These are phyloP conservation scores for Paramecium primaurelia DNA, from an alignment of 73 alveolate genomes.

Conservation along the genomic window DNA sequence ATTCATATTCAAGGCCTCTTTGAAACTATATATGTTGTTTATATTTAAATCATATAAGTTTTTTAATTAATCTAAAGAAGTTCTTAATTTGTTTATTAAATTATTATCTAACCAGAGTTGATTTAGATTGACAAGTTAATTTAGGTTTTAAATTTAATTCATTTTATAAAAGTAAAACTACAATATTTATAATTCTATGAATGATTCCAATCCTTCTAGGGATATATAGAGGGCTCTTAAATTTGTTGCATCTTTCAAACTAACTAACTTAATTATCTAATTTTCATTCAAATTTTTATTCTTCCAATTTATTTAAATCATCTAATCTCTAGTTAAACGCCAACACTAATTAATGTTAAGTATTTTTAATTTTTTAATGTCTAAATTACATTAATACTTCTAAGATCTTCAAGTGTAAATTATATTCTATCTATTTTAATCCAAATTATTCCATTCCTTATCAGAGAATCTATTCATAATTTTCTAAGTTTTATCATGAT, in stretches of 20 bases:
- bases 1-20: constrained; percentile 71
- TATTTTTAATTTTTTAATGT: constrained; percentile 66
- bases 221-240: constrained; percentile 53
- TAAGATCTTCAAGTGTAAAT: constrained; percentile 71
- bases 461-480: constrained; percentile 59
- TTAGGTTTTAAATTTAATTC: constrained; percentile 39
- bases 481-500: not conserved
- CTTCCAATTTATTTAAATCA: constrained; percentile 62
- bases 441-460: constrained; percentile 57
- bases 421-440: constrained; percentile 65
- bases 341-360: constrained; percentile 72
- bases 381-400: constrained; percentile 71
- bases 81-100: constrained; percentile 61
- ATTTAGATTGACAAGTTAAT: constrained; percentile 37
- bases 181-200: constrained; percentile 70
- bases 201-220: constrained; percentile 79
- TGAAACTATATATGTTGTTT: constrained; percentile 69
- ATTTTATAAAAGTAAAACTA: constrained; percentile 68
- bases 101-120: constrained; percentile 74
- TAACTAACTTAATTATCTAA: constrained; percentile 56
- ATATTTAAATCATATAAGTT: constrained; percentile 68
- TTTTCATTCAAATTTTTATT: constrained; percentile 73
- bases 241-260: constrained; percentile 37
- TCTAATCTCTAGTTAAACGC: constrained; percentile 65
- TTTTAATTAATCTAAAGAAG: constrained; percentile 62